Evolutionary conservation across 2,329 filamentous ascomycete species (phyloP), one percentile per base, ranked within the genome.

Genomic region (Verticillium nonalfalfae): DNA sequence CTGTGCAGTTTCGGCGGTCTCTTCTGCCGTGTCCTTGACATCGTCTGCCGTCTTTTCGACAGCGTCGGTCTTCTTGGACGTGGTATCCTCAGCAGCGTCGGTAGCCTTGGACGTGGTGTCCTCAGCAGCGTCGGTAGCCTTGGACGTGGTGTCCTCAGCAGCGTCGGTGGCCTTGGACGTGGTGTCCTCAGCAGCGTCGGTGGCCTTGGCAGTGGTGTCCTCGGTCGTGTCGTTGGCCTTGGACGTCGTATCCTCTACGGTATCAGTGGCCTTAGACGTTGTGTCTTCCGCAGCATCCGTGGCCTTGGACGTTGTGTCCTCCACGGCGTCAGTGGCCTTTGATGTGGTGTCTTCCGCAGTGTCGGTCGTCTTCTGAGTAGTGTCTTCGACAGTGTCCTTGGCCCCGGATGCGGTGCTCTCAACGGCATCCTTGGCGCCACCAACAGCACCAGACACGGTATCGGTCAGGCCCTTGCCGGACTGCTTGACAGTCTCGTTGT

Each of bases 251-350:
- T 58, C 36, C 38, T 58, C 36, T 4, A 36, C 36, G 14, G 40
- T 21, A 6, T 50, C 18, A 14, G 40, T 50, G 15, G 14, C 57
- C 34, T 36, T 36, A 6, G 5, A 11, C 34, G 34, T 13, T 9
- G 56, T 33, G 10, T 57, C 56, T 7, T 40, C n/a, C 26, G 18
- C 26, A 26, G 38, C 31, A 14, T 58, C 57, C 7, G 59, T 60
- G 15, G 59, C 62, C 4, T 63, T 45, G 18, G 61, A 56, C 10
- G 58, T 62, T 7, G 62, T 59, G 7, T 63, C 57, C 18, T 65
- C 59, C 4, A 62, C 60, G 31, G 56, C 38, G 21, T 65, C 45
- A 5, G 4, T 50, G 1, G 45, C 45, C 57, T 61, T 57, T n/a
- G 58, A 60, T 7, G 56, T 45, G 21, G 56, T 33, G n/a, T 58